Percentiles rank a stretch among this genome's conserved stretches.
These are phyloP conservation scores for Calonectria hongkongensis DNA, from an alignment of 2,329 filamentous ascomycete species.

Conservation along the genomic window DNA sequence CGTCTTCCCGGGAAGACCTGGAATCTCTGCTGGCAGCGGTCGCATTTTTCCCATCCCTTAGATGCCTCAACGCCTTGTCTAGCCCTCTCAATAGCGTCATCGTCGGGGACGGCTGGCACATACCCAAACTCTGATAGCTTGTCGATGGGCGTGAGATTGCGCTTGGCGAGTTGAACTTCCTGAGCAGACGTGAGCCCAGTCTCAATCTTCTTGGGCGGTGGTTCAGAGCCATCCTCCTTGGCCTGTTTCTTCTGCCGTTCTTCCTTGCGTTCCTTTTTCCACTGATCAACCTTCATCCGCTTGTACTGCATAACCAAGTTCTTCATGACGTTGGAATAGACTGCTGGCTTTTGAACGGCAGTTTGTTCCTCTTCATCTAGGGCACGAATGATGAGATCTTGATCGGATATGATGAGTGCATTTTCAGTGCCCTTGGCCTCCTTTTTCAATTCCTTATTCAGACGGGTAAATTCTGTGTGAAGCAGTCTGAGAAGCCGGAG, in stretches of 20 bases:
- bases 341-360: slow-evolving; percentile 78
- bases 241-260: slow-evolving; percentile 55
- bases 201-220: slow-evolving; percentile 71
- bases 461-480: slow-evolving; percentile 78
- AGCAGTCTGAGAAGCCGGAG: slow-evolving; percentile 77
- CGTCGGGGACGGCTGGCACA: slow-evolving; percentile 79
- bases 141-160: slow-evolving; percentile 78
- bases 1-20: slow-evolving; percentile 93
- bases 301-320: slow-evolving; percentile 85
- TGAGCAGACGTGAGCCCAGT: slow-evolving; percentile 82
- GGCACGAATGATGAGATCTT: slow-evolving; percentile 80
- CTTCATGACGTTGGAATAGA: slow-evolving; percentile 91
- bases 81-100: slow-evolving; percentile 80
- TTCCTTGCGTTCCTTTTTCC: slow-evolving; percentile 77
- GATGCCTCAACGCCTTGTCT: slow-evolving; percentile 78
- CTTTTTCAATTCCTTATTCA: slow-evolving; percentile 79
- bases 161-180: slow-evolving; percentile 79
- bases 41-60: slow-evolving; percentile 90
- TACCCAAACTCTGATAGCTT: slow-evolving; percentile 84
- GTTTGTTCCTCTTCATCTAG: slow-evolving; percentile 87
- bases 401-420: slow-evolving; percentile 74
- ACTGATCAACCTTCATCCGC: slow-evolving; percentile 83
- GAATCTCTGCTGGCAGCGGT: slow-evolving; percentile 90
- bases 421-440: slow-evolving; percentile 68
- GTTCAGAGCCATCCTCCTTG: slow-evolving; percentile 58